phyloP scores from a whole-genome alignment of 345 rosid genomes.

The Xanthoceras sorbifolium region DNA sequence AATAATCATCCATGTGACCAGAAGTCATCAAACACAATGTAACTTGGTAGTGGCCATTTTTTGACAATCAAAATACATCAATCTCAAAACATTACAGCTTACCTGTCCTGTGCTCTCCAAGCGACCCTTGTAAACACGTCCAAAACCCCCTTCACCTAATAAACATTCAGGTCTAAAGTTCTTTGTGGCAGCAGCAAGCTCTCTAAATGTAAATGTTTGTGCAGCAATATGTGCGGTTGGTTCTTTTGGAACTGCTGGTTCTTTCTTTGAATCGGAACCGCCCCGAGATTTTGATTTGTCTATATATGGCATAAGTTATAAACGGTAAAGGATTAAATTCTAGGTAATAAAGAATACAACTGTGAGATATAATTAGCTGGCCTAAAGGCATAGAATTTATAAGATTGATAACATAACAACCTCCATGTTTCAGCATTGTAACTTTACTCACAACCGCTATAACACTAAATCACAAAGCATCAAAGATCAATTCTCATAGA shows the following conservation, averaged over 20 bases:
- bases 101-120: slow-evolving; percentile 96
- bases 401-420: not conserved
- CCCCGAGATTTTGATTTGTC: slow-evolving; percentile 79
- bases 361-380: slow-evolving; percentile 1
- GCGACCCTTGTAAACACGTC: slow-evolving; percentile 90
- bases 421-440: not conserved
- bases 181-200: slow-evolving; percentile 88
- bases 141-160: slow-evolving; percentile 96
- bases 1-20: slow-evolving; percentile 15
- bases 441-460: not conserved
- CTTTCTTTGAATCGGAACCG: slow-evolving; percentile 72
- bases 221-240: slow-evolving; percentile 79
- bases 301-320: slow-evolving; percentile 23
- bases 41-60: not conserved
- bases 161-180: slow-evolving; percentile 77
- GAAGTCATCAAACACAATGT: slow-evolving; percentile 4
- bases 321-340: not conserved
- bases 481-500: not conserved
- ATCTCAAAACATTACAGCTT: slow-evolving; percentile 13
- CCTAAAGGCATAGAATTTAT: not conserved
- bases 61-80: not conserved
- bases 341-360: not conserved
- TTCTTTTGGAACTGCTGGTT: slow-evolving; percentile 65
- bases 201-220: slow-evolving; percentile 87
- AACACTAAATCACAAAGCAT: not conserved